Base-by-base conservation (phyloP, 2,329 filamentous ascomycete species). In the Juglanconis oblonga region DNA sequence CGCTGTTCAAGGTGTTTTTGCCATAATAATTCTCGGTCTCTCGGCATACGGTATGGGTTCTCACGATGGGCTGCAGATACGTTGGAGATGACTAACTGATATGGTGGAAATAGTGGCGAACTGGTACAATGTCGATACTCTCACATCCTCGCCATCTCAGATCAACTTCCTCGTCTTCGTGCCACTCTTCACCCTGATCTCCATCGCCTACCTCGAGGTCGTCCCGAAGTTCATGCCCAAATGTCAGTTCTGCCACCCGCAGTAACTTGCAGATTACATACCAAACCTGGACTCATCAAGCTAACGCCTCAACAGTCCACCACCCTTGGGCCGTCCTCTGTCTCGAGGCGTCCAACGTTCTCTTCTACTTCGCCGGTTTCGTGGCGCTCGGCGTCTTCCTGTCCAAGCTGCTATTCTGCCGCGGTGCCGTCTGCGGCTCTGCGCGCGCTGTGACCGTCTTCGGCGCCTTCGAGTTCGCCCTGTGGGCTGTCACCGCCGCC, bases 341-440 rank as follows among this genome's bases (percentile, higher is more conserved):
- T 32, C 64, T 86, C 62, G 84, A 87, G 65, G 67, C 74, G 38
- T 57, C 76, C 66, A 87, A 85, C 69, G 73, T 78, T 4, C 64
- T 85, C 58, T 81, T 87, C 68, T 85, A 84, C 73, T 83, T 87
- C 69, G 75, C 78, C 24, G 84, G 83, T 58, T 87, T 87, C 73
- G 77, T 85, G 66, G 82, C 82, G 9, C 77, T 87, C 24, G 76
- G 81, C 48, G 77, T 82, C 63, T 87, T 85, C 72, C 78, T 87
- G 64, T 74, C 77, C 68, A 74, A 74, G 55, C 74, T 87, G 53
- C 72, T 80, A 58, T 84, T 84, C 73, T 87, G 85, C 72, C 75
- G 77, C 33, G 85, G 84, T 47, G 75, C 74, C 42, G 81, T 86
- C 32, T 88, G 85, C 73, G 75, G 75, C 31, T 77, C 81, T 11